Base-by-base conservation (phyloP, 139 green algal genomes). In the Desmodesmus armatus region DNA sequence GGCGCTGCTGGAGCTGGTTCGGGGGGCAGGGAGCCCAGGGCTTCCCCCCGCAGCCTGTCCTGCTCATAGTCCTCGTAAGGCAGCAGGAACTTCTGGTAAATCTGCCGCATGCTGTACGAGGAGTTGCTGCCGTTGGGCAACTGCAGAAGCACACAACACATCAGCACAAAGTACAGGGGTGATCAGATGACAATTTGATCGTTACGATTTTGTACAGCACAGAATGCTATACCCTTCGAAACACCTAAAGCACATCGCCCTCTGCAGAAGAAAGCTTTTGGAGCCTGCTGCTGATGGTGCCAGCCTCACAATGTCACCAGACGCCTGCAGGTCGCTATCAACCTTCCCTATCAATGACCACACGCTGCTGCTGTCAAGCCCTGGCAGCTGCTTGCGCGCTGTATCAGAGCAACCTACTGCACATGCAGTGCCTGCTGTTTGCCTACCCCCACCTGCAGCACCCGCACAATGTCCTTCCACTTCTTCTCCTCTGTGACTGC, bases 71-170 rank as follows among this genome's bases (percentile, higher is more conserved):
- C 87, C 81, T 97, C 93, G 53, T 92, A 98, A 0, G 85, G 66
- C 78, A 94, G 85, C 73, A 98, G 91, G 51, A 94, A 92, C 86
- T 92, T 94, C 67, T 95, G 83, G 84, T 98, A 98, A 9, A 96
- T 84, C 74, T 92, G 84, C 7, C 94, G 91, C 63, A 98, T 72
- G 43, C 87, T 82, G 85, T 94, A 96, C 3, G 93, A 90, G 2
- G 87, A 85, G 53, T 89, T 89, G 65, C 90, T 94, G 80, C 92
- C 88, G 21, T 84, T 84, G 60, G 82, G 62, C 43, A 92, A 60
- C 88, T 92, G 84, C 44, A 62, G 21, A 33, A 39, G 41, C 76
- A 62, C 15, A 60, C 3, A 44, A 25, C 31, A 60, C 2, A 39
- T 51, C 73, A 51, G 40, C 43, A 65, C n/a, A 31, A 43, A 29